Percentiles rank a stretch among this genome's conserved stretches.
Evolutionary conservation across 208 protist genomes (phyloP).

Genomic region (Trypanosoma mega): DNA sequence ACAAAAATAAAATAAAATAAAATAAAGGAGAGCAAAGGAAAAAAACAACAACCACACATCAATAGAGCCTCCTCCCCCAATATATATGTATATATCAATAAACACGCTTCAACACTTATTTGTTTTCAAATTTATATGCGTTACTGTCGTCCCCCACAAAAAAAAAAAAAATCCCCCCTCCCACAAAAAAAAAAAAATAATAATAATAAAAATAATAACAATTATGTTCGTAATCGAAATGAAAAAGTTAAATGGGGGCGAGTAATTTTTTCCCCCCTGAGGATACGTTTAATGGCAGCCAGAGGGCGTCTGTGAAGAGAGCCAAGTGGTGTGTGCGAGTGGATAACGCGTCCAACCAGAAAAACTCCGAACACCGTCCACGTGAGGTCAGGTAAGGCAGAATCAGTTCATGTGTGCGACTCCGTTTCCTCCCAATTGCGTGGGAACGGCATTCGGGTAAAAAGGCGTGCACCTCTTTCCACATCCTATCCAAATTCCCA

Average conservation of each 20-base stretch:
- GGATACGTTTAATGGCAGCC: conserved; percentile 20
- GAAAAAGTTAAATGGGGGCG: neutral
- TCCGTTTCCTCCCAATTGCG: conserved; percentile 1
- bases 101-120: too few relatives aligned
- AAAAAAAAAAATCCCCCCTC: too few relatives aligned
- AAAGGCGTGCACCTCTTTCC: too few relatives aligned
- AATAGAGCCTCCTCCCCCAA: too few relatives aligned
- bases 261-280: conserved; percentile 6
- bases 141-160: neutral
- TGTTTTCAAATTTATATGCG: too few relatives aligned
- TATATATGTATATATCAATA: too few relatives aligned
- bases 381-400: conserved; percentile 22
- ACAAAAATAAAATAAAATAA: too few relatives aligned
- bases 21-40: conserved; percentile 8
- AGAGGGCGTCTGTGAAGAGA: conserved; percentile 44
- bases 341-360: conserved; percentile 41
- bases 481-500: too few relatives aligned
- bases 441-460: too few relatives aligned
- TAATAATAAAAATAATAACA: neutral
- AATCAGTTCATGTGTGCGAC: conserved; percentile 32
- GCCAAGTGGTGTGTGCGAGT: conserved; percentile 25
- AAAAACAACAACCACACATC: too few relatives aligned
- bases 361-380: conserved; percentile 32
- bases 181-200: conserved; percentile 11
- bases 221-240: neutral